Evolutionary conservation across 176 grass and related monocot genomes (phyloP), one percentile per base, ranked within the genome.

Genomic region (Oryza meyeriana): DNA sequence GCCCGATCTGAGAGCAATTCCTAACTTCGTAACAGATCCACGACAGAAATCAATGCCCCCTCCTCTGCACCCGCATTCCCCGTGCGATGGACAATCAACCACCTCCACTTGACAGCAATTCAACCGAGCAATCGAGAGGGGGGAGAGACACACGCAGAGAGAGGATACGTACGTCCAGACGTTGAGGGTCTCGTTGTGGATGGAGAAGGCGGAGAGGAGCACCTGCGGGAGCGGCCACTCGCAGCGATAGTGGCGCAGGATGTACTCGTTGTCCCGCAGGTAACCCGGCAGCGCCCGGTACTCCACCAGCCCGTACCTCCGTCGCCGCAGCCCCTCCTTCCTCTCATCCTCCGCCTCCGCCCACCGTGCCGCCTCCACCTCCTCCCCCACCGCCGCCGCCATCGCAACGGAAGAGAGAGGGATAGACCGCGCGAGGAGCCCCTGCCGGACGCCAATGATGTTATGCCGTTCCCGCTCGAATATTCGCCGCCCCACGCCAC

Each of bases 131-230:
- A 27, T 52, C 17, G 22, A 13, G n/a, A 27, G 5, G 5, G 6
- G 31, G 0, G 1, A 4, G 17, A 10, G 73, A 45, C 9, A 26
- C 11, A 12, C 0, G 28, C 6, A 29, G 62, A 66, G 18, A 44
- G 44, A n/a, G 30, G 35, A 48, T 3, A 85, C 91, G 77, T 80
- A 97, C 94, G 94, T 94, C 91, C 94, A 97, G 47, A 94, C 91
- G 83, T 94, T 97, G 84, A 94, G 86, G 64, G 94, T 97, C 87
- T 97, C 94, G 84, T 97, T 97, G 89, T 97, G 94, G 89, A 97
- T 91, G 75, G 94, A 80, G 89, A 97, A 97, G 52, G 79, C 83
- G 85, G 91, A 94, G 59, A 97, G 86, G 58, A 97, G 85, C 30
- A 89, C 92, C 91, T 97, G 88, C 76, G 79, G 90, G 68, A 97